Evolutionary conservation across 2,329 filamentous ascomycete species (phyloP).

Genomic region (Monilinia aucupariae): DNA sequence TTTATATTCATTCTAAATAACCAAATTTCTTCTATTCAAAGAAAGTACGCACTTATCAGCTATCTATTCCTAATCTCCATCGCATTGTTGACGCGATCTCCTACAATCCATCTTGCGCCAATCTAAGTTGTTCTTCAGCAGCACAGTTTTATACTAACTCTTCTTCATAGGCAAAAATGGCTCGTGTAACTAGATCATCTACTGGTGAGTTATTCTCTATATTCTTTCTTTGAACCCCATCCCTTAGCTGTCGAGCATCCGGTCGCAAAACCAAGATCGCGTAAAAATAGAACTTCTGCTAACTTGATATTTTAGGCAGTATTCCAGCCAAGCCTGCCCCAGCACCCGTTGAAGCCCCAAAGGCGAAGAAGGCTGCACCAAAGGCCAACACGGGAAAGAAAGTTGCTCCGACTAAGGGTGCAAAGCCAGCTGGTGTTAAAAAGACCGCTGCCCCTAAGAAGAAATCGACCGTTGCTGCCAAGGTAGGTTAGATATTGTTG

Average conservation of each 20-base stretch:
- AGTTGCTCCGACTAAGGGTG: conserved; percentile 32
- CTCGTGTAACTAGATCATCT: conserved; percentile 31
- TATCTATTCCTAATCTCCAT: not conserved
- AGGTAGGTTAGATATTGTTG: conserved; percentile 25
- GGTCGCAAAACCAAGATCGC: conserved; percentile 15
- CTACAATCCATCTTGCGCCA: conserved; percentile 2
- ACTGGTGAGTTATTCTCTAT: conserved; percentile 28
- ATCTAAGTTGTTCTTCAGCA: not conserved
- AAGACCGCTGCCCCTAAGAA: conserved; percentile 35
- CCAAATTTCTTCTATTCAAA: not conserved
- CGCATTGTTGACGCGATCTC: not conserved
- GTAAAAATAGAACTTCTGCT: conserved; percentile 22
- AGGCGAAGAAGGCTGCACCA: conserved; percentile 30
- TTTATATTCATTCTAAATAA: not conserved
- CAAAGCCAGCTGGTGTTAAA: conserved; percentile 32
- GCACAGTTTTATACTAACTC: conserved; percentile 2
- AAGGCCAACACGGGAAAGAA: conserved; percentile 32
- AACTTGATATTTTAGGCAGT: conserved; percentile 27
- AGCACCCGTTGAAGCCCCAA: conserved; percentile 28
- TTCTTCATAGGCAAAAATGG: conserved; percentile 29
- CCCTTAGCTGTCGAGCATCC: not conserved
- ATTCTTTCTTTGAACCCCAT: not conserved
- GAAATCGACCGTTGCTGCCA: conserved; percentile 27
- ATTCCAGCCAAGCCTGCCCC: conserved; percentile 30
- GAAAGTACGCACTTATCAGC: not conserved